Conservation (phyloP, 2,329 filamentous ascomycete genomes). For the Exophiala sideris region DNA sequence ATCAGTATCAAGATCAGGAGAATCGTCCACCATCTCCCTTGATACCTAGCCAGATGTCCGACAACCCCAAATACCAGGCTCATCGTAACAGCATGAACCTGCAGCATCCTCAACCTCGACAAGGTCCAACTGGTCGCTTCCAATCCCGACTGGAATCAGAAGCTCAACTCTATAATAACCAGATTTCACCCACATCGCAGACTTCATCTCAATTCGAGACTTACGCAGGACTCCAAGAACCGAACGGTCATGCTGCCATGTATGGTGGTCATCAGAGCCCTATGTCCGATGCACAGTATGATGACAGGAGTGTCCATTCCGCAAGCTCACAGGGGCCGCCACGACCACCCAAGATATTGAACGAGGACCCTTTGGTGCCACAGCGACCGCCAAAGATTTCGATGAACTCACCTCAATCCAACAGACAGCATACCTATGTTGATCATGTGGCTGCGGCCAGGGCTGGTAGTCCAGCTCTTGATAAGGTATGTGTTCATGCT, state of each 20-base stretch:
- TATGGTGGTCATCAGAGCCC: slow-evolving; percentile 43
- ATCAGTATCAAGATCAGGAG: slow-evolving; percentile 35
- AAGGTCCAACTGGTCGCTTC: slow-evolving; percentile 60
- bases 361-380: slow-evolving; percentile 59
- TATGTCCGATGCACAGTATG: slow-evolving; percentile 39
- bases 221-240: slow-evolving; percentile 12
- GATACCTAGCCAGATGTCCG: slow-evolving; percentile 56
- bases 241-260: slow-evolving; percentile 13
- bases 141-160: slow-evolving; percentile 60
- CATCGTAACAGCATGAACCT: slow-evolving; percentile 62
- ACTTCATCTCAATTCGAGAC: slow-evolving; percentile 42
- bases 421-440: slow-evolving; percentile 36
- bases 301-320: slow-evolving; percentile 24
- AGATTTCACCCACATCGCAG: slow-evolving; percentile 37
- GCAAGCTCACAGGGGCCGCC: slow-evolving; percentile 41
- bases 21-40: slow-evolving; percentile 58
- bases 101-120: slow-evolving; percentile 62
- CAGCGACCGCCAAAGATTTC: slow-evolving; percentile 42
- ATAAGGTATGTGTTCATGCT: slow-evolving; percentile 28
- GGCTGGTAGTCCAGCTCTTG: slow-evolving; percentile 29
- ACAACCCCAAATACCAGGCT: slow-evolving; percentile 62
- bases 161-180: slow-evolving; percentile 51
- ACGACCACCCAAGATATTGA: slow-evolving; percentile 52
- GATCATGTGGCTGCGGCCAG: slow-evolving; percentile 41
- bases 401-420: slow-evolving; percentile 32